Base-by-base conservation (phyloP, 805 yeast genomes). In the Schwanniomyces polymorphus region DNA sequence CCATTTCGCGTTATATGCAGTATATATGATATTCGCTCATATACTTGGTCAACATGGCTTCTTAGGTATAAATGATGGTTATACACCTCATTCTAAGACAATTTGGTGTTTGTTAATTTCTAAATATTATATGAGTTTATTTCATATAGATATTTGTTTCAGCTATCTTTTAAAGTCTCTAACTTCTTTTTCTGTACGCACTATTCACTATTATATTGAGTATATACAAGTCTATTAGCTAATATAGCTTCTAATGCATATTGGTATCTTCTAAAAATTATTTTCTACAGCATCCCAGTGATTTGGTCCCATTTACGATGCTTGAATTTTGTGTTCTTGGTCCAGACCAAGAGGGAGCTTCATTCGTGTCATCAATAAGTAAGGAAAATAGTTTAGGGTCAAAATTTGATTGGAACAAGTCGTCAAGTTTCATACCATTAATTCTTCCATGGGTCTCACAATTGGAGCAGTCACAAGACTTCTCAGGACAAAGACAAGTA, bases 401-500 rank as follows among this genome's bases (percentile, higher is more conserved):
- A 27, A 40, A 40, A 14, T 18, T 40, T 18, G 47, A 39, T n/a
- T 41, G 47, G 50, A 70, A 70, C 26, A 66, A 51, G 21, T 74
- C 76, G 46, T 74, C 78, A 28, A 74, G 53, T 47, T 64, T 67
- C 46, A 63, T 54, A 2, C 78, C 78, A 45, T 74, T 64, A 31
- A 74, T 69, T n/a, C 70, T 73, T 1, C 77, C 75, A 50, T 74
- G 78, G 1, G 69, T 64, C 51, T 73, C 78, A 53, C 78, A 74
- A 49, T 72, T 74, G 9, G 65, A 46, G 52, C 78, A 74, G n/a
- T 58, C 66, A 51, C 74, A 69, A 7, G 52, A 46, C 25, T 60
- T 60, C 4, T 57, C 38, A 16, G 43, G 43, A 27, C 47, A 44
- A 16, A 66, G 59, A 58, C 74, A 68, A 7, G 42, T 29, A 46